Evolutionary conservation across 169 alveolate genomes (phyloP).

Genomic region (Perkinsus olseni): DNA sequence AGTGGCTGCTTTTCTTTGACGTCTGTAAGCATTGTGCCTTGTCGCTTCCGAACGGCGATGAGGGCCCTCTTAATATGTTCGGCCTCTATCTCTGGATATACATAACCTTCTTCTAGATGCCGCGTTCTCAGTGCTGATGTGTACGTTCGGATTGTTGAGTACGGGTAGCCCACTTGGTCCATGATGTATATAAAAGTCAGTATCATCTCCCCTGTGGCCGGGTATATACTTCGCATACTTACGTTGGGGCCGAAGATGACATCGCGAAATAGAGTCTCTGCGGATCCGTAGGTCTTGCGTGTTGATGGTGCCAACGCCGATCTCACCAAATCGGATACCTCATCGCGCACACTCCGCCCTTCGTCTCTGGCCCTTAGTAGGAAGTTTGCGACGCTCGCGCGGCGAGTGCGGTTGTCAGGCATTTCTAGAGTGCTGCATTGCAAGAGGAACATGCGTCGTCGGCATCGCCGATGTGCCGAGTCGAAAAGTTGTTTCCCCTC

Average conservation of each 20-base stretch:
- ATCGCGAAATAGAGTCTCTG: background rate
- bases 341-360: background rate
- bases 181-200: background rate
- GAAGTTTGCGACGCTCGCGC: background rate
- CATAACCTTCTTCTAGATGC: background rate
- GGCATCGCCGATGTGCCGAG: no score
- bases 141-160: background rate
- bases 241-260: background rate
- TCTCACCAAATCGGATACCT: background rate
- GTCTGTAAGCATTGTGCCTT: no score
- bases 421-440: background rate
- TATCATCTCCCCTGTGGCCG: background rate
- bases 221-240: background rate
- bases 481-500: no score
- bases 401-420: background rate
- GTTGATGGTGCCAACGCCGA: background rate
- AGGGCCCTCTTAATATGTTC: background rate
- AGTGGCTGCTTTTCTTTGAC: no score
- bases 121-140: background rate
- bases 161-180: background rate
- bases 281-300: background rate
- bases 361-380: background rate
- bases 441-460: background rate
- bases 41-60: background rate
- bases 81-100: background rate